Percentiles rank a stretch among this genome's conserved stretches.
Conservation (phyloP, 306 rosid species). For the Vigna mungo region DNA sequence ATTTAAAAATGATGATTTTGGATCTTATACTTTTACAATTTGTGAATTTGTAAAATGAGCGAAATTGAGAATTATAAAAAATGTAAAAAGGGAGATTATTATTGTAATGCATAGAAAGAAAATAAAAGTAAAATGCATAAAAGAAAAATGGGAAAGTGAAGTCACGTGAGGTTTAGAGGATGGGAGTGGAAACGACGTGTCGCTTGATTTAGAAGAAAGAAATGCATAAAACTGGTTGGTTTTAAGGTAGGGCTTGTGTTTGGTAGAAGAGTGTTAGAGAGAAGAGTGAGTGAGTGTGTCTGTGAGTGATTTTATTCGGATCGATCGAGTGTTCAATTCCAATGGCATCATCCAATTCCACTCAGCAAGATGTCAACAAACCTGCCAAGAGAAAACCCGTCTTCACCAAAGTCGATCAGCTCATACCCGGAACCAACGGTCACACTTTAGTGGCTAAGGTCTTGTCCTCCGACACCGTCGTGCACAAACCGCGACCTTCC, state of each 20-base stretch:
- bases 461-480: slow-evolving; percentile 58
- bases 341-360: slow-evolving; percentile 23
- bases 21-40: too few species aligned
- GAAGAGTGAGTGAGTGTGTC: neutral
- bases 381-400: slow-evolving; percentile 73
- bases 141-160: neutral
- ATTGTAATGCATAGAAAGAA: neutral
- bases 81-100: too few species aligned
- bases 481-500: slow-evolving; percentile 72
- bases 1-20: too few species aligned
- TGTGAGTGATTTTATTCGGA: too few species aligned
- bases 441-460: slow-evolving; percentile 76
- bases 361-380: slow-evolving; percentile 13
- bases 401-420: slow-evolving; percentile 72
- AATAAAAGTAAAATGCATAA: neutral
- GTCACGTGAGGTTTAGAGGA: neutral
- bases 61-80: too few species aligned
- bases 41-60: too few species aligned
- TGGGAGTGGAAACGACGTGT: slow-evolving; percentile 10
- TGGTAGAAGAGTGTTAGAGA: neutral
- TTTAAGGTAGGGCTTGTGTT: neutral
- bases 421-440: slow-evolving; percentile 74
- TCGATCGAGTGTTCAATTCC: neutral
- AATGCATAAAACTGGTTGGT: neutral
- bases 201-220: neutral